Evolutionary conservation across 1,139 yeast genomes (phyloP), one percentile per base, ranked within the genome.

Genomic region (Magnusiomyces fungicola): DNA sequence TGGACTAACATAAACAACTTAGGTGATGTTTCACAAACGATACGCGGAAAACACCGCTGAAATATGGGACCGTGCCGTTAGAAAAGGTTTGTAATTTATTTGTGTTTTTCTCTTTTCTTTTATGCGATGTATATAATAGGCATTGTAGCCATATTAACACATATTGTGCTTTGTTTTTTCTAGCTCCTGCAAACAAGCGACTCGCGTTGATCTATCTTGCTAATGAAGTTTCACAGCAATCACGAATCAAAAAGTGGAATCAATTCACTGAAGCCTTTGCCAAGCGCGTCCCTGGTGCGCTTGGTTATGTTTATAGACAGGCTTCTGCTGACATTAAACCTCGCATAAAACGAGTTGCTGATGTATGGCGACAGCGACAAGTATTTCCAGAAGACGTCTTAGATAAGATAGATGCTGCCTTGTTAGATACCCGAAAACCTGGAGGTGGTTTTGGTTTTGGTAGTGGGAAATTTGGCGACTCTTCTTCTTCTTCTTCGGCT

Each of bases 181-280:
- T 61, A 40, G 67, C 73, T 14, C 67, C 74, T n/a, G 60, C 70
- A 18, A 60, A 68, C 47, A 76, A 80, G 60, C 74, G 74, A 55
- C 71, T 88, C 48, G 73, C 83, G 1, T 65, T 84, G 49, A 71
- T 88, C 32, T 87, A 88, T 59, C 71, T 88, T 21, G 84, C 87
- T 50, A 88, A 88, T 62, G 96, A 88, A 59, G 83, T 88, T 24
- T 84, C 86, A 0, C 96, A 88, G 65, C 86, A 85, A 61, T 80
- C 92, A 2, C 73, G 83, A 50, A 82, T 84, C 43, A 80, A 81
- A 59, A 73, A 76, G 55, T 80, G 78, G 59, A 68, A 67, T 1
- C 87, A 81, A 50, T 83, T 83, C 56, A 68, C 81, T 7, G 67
- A 66, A 3, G 83, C 80, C 3, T 87, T 85, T 65, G 74, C 76